A percentile compares a stretch with the other conserved stretches of the same genome.
phyloP scores from a whole-genome alignment of 306 rosid species.

The Trifolium subterraneum region DNA sequence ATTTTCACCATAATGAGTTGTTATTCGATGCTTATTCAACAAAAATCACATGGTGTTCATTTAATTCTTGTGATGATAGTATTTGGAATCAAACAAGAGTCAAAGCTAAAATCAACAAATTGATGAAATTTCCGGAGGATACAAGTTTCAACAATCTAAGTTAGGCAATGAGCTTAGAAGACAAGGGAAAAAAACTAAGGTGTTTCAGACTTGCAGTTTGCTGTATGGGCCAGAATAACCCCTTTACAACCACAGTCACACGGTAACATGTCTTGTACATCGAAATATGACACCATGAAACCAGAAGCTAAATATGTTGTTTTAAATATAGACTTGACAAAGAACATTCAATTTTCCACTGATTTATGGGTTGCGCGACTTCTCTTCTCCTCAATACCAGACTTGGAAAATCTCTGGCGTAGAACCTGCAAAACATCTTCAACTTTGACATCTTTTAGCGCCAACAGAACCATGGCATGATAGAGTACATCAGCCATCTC shows the following conservation, averaged over 20 bases:
- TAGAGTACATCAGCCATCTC: constrained; percentile 89
- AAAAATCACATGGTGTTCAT: not conserved
- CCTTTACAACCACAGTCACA: not conserved
- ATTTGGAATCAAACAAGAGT: not conserved
- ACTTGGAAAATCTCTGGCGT: constrained; percentile 78
- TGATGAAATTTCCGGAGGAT: not conserved
- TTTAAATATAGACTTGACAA: not conserved
- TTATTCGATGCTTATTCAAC: not conserved
- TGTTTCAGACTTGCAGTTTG: constrained; percentile 1
- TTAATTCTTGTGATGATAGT: not conserved
- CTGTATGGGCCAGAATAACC: not conserved
- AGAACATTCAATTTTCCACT: constrained; percentile 35
- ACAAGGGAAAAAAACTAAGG: not conserved
- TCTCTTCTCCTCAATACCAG: constrained; percentile 83
- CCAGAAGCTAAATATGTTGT: constrained; percentile 7
- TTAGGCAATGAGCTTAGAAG: not conserved
- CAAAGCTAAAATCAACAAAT: constrained; percentile 19
- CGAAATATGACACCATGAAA: constrained; percentile 18
- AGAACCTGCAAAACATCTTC: constrained; percentile 84
- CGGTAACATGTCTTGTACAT: constrained; percentile 3
- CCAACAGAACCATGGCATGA: constrained; percentile 80
- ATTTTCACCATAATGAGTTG: not conserved
- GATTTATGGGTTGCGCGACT: constrained; percentile 45
- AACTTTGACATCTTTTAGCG: constrained; percentile 66
- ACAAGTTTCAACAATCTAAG: constrained; percentile 20